A percentile compares a stretch with the other conserved stretches of the same genome.
These are phyloP conservation scores for Ustilago shanxiensis DNA, from an alignment of 1,284 basidiomycete species.

Conservation along the genomic window DNA sequence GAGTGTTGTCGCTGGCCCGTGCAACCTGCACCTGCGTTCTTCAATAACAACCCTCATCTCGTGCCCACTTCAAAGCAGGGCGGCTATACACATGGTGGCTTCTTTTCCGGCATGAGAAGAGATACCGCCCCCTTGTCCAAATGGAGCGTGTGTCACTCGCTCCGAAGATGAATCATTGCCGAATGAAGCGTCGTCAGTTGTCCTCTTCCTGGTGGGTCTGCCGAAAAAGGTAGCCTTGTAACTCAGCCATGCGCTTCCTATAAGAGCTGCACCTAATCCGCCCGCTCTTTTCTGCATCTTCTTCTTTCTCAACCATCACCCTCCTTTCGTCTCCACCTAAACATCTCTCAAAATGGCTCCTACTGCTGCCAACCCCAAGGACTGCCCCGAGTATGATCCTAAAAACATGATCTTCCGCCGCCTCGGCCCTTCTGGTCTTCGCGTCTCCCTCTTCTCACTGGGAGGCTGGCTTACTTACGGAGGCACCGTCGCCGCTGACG, in stretches of 20 bases:
- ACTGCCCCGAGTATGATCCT: constrained; percentile 58
- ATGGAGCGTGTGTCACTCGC: not conserved
- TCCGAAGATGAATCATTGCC: constrained; percentile 14
- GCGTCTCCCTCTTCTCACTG: constrained; percentile 58
- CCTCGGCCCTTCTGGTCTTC: constrained; percentile 55
- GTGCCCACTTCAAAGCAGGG: no score
- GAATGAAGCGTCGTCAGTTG: constrained; percentile 1
- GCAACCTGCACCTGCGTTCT: constrained; percentile 3
- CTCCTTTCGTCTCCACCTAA: not conserved
- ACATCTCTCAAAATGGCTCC: constrained; percentile 43
- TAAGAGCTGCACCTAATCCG: constrained; percentile 3
- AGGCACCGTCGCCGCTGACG: constrained; percentile 49
- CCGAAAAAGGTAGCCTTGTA: not conserved
- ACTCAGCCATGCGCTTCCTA: not conserved
- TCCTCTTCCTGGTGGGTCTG: not conserved
- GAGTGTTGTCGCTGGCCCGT: constrained; percentile 16
- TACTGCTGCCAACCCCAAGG: constrained; percentile 53
- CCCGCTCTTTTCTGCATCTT: not conserved
- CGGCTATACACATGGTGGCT: constrained; percentile 15
- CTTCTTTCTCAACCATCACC: not conserved
- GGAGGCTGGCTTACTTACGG: constrained; percentile 61
- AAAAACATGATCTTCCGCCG: constrained; percentile 64
- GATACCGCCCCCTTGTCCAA: not conserved
- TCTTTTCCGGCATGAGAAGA: not conserved
- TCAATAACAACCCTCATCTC: not conserved